Base-by-base conservation (phyloP, 768 basidiomycete genomes). In the Psilocybe tampanensis region DNA sequence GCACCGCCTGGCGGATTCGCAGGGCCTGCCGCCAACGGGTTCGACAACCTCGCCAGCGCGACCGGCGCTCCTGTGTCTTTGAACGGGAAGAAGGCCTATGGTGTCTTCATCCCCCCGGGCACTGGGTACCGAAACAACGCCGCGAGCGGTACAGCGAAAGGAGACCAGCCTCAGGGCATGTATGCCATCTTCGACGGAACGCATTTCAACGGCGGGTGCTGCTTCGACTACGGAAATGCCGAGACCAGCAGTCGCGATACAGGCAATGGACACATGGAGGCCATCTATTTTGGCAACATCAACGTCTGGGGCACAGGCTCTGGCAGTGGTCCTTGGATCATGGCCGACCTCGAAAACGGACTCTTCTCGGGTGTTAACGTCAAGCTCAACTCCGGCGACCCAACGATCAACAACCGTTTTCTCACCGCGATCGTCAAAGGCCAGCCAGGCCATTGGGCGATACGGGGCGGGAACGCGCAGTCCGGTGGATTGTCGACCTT, bases 121-220 rank as follows among this genome's bases (percentile, higher is more conserved):
- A 59, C 57, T 29, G 57, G 57, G 17, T 59, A 59, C 52, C 57
- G 57, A 44, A 59, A 59, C 57, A 59, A 59, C 52, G 19, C 33
- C 18, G 51, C 47, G 32, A 59, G 52, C 29, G 57, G 57, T 15
- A 47, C 52, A 32, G 57, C 57, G 3, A 54, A 19, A 23, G 57
- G 57, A 22, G 57, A 59, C 44, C 44, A 43, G 2, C 19, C 57
- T 8, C 23, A 59, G 47, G 57, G 57, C 45, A 59, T 59, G 52
- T 59, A 59, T 24, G 57, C 57, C 15, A 52, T 59, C 34, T 42
- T 59, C 19, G 57, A 59, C 57, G 57, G 57, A 8, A 59, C 57
- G 21, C 57, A 59, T 43, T 54, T 42, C 57, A 59, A 59, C 52
- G 34, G 34, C 7, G 57, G 22, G 52, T 59, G 52, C 53, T 58